Base-by-base conservation (phyloP, 371 early-diverging fungal species). In the Dinochytrium kinnereticum region DNA sequence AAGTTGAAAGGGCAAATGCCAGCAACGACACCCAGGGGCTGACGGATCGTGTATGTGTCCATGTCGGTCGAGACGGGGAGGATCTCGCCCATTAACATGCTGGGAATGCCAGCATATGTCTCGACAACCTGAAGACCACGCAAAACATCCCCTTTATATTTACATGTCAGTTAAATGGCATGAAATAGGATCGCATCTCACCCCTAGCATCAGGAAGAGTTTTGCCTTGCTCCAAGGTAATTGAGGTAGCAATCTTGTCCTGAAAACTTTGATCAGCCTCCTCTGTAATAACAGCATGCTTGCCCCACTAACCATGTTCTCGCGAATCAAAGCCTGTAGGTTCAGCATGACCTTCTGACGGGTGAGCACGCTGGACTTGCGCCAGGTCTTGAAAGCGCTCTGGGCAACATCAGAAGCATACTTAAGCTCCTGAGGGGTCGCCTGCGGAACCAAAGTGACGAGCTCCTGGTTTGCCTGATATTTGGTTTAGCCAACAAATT, bases 1-100 rank as follows among this genome's bases (percentile, higher is more conserved):
- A 97, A 97, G 83, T 98, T 98, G 84, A 87, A 97, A 37, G 98
- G 98, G 76, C 92, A 91, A 77, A 98, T 96, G 70, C 97, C 97
- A 57, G 91, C 97, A 55, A 93, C 93, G 36, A 98, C 98, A 72
- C 98, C 98, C 73, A 98, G 85, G 31, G 98, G 98, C 80, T 96
- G 94, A 40, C 95, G 91, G 74, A 95, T 92, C 57, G 93, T 94
- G 81, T 95, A 97, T 15, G 98, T 97, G 76, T 97, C 98, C 96
- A 96, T 96, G 92, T 77, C 85, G 5, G 88, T 90, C n/a, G 95
- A 86, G 0, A 97, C 97, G 57, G 93, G 92, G 64, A 95, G 80
- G 68, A 87, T 85, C 71, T 93, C 91, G 40, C 98, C 98, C 91
- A 96, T 88, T 80, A 95, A 68, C 68, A 90, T 77, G 53, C 88